Base-by-base conservation (phyloP, 169 alveolate genomes). In the Amoebophrya sp. region DNA sequence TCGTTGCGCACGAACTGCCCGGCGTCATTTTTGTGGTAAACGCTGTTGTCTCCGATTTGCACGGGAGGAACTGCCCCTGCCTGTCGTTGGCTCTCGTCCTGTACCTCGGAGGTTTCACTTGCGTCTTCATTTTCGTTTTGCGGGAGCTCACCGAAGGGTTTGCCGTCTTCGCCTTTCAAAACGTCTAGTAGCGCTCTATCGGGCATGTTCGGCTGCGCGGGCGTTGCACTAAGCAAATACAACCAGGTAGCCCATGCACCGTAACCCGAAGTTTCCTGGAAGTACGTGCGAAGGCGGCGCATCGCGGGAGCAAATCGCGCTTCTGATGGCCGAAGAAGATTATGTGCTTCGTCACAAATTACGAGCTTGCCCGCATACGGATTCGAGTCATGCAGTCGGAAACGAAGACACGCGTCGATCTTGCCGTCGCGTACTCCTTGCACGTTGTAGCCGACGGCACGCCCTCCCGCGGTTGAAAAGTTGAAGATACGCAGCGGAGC, bases 401-500 rank as follows among this genome's bases (percentile, higher is more conserved):
- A 65, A 1, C n/a, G 18, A 29, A 65, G n/a, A 26, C 83, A 65
- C 36, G 83, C 83, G 83, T 65, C 83, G 83, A 65, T 26, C 33
- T 26, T 29, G 2, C 83, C 33, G 2, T 1, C n/a, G 33, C 10
- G 2, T 6, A 6, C 26, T 10, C 83, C 83, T 26, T 6, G 38
- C 2, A 1, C 2, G 33, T 29, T 26, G 83, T 26, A 65, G 12
- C 83, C 83, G 38, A 65, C n/a, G 36, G 83, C 83, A 26, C 83
- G 18, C 36, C 83, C 83, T 6, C 83, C 83, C 33, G 83, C 83
- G 2, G 83, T 65, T 6, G 83, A 1, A 36, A 26, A 65, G 26
- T 65, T 65, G 83, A 65, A 65, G 26, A 65, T 65, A 6, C 83
- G 83, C 83, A 65, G 83, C 36, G 83, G 83, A 29, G 83, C 83